Evolutionary conservation across 1,139 yeast species (phyloP).

Genomic region (Candida gigantensis): DNA sequence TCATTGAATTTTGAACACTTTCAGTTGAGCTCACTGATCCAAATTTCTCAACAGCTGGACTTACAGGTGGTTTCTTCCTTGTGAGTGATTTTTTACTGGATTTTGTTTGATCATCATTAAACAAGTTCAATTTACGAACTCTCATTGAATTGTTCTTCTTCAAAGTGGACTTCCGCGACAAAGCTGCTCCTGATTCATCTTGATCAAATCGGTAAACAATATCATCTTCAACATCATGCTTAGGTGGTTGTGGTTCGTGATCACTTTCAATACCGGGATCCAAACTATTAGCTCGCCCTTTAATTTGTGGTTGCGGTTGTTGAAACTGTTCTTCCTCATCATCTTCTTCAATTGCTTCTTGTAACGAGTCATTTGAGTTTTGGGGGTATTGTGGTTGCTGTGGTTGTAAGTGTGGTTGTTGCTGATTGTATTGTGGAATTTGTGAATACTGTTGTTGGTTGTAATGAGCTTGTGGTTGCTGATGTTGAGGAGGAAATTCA

Average conservation of each 20-base stretch:
- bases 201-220: constrained; percentile 35
- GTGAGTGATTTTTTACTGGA: constrained; percentile 2
- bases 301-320: too few species aligned
- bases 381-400: constrained; percentile 3
- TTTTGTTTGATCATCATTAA: constrained; percentile 19
- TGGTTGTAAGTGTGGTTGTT: background rate
- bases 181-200: constrained; percentile 24
- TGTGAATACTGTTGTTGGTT: constrained; percentile 1
- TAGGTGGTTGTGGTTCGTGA: constrained; percentile 6
- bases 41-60: constrained; percentile 8
- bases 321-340: constrained; percentile 20
- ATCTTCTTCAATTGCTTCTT: constrained; percentile 41
- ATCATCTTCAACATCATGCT: constrained; percentile 24
- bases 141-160: constrained; percentile 46
- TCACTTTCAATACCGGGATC: constrained; percentile 7
- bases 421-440: background rate
- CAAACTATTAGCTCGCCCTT: background rate
- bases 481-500: background rate
- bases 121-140: constrained; percentile 44
- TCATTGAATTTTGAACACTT: constrained; percentile 1
- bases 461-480: background rate
- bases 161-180: constrained; percentile 44
- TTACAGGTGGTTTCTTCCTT: constrained; percentile 11
- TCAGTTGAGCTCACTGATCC: constrained; percentile 4
- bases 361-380: constrained; percentile 38